Conservation (phyloP, 2,329 filamentous ascomycete species). For the Exophiala mesophila region DNA sequence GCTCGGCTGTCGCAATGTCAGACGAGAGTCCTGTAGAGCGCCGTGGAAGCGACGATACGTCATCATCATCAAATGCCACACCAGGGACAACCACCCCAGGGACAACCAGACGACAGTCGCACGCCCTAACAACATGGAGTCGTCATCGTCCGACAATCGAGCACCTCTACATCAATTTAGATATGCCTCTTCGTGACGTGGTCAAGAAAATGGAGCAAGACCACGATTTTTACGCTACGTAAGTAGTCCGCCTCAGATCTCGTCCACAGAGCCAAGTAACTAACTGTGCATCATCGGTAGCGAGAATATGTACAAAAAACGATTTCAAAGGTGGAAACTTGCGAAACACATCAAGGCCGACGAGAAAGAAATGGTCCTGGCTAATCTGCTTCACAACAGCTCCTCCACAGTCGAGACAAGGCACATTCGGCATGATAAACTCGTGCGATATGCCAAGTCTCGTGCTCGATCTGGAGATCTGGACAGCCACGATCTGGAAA, state of each 20-base stretch:
- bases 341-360: constrained; percentile 6
- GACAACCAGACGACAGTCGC: too few species aligned
- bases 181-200: constrained; percentile 5
- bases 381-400: neutral
- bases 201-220: neutral
- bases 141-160: constrained; percentile 1
- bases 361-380: constrained; percentile 2
- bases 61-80: too few species aligned
- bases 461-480: constrained; percentile 1
- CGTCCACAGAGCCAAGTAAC: too few species aligned
- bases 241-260: too few species aligned
- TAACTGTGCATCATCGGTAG: neutral
- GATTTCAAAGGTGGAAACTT: constrained; percentile 1
- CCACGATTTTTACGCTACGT: constrained; percentile 4
- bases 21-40: too few species aligned
- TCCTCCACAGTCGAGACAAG: neutral
- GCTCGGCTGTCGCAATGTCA: too few species aligned
- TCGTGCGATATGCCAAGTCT: constrained; percentile 6
- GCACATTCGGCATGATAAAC: constrained; percentile 1
- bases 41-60: too few species aligned
- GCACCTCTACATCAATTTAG: constrained; percentile 2
- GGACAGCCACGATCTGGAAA: neutral
- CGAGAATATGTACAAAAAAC: constrained; percentile 8
- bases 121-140: too few species aligned
- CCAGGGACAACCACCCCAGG: too few species aligned